Base-by-base conservation (phyloP, 1,284 basidiomycete species). In the Spongispora temasekensis region DNA sequence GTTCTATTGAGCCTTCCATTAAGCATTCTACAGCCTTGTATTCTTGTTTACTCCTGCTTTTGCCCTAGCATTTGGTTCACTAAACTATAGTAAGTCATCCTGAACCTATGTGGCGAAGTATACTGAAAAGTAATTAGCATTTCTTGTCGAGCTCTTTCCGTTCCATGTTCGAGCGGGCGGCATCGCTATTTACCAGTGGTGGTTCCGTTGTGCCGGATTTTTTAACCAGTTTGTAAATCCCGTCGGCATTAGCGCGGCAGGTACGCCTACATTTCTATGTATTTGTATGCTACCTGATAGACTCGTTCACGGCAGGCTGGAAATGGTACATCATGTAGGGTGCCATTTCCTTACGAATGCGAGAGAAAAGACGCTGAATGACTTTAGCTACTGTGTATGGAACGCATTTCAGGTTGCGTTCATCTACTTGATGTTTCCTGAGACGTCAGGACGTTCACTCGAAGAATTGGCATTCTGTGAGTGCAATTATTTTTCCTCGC, bases 381-480 rank as follows among this genome's bases (percentile, higher is more conserved):
- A 9, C 21, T 17, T 10, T 31, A 52, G 30, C 15, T 52, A 52
- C 21, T 52, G 50, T 4, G 13, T 52, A 15, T 52, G 50, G 50
- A 73, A 81, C 7, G 71, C 70, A 0, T 81, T 83, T 58, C 78
- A 83, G 61, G 71, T 84, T n/a, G 59, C 77, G 13, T 80, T 83
- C 56, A 75, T 86, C 27, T 85, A 78, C 67, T 76, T 83, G 66
- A 64, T 82, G 31, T 83, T 85, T 76, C 83, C 83, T 1, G 83
- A 85, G 65, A 85, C 83, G 0, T 77, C 82, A 2, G 76, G 81
- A 19, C 79, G 79, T 34, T 82, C 83, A 2, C 76, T 87, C 44
- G 86, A 88, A 66, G 85, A 87, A 67, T 74, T 87, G n/a, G 77
- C 85, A 1, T 86, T 86, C 77, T 70, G 85, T 86, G 67, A 65